Percentiles rank a stretch among this genome's conserved stretches.
Evolutionary conservation across 148 eudicot genomes (phyloP).

Genomic region (Camellia granthamiana): DNA sequence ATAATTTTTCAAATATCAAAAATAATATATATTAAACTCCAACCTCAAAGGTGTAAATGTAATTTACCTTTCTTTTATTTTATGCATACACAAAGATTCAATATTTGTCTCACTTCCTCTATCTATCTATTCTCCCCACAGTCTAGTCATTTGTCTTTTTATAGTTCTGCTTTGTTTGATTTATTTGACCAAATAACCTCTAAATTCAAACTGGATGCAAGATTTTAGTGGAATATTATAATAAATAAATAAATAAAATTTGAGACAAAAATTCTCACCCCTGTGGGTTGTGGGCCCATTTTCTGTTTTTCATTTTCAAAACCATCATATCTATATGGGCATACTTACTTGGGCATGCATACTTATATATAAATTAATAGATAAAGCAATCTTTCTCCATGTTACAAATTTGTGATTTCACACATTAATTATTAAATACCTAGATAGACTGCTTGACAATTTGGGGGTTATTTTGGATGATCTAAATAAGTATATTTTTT

Average conservation of each 20-base stretch:
- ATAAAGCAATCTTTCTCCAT: not conserved
- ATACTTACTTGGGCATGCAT: no score
- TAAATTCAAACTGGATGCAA: constrained; percentile 10
- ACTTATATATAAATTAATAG: not conserved
- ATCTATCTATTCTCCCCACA: not conserved
- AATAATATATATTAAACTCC: no score
- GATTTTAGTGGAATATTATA: not conserved
- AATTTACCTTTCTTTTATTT: constrained; percentile 13
- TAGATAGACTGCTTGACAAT: no score
- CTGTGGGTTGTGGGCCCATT: constrained; percentile 9
- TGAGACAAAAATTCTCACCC: constrained; percentile 25
- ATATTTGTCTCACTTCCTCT: constrained; percentile 1
- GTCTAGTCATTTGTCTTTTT: constrained; percentile 9
- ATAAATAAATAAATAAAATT: not conserved
- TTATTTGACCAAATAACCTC: constrained; percentile 15
- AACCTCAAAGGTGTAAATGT: no score
- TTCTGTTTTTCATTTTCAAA: constrained; percentile 1
- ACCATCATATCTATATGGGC: not conserved
- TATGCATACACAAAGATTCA: constrained; percentile 4
- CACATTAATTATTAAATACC: no score
- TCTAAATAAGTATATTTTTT: no score
- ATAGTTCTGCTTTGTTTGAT: not conserved
- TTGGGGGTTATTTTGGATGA: no score
- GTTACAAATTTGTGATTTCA: not conserved
- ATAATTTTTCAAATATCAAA: no score